Conservation (phyloP, 1,284 basidiomycete genomes). For the Ceratobasidium sp. region DNA sequence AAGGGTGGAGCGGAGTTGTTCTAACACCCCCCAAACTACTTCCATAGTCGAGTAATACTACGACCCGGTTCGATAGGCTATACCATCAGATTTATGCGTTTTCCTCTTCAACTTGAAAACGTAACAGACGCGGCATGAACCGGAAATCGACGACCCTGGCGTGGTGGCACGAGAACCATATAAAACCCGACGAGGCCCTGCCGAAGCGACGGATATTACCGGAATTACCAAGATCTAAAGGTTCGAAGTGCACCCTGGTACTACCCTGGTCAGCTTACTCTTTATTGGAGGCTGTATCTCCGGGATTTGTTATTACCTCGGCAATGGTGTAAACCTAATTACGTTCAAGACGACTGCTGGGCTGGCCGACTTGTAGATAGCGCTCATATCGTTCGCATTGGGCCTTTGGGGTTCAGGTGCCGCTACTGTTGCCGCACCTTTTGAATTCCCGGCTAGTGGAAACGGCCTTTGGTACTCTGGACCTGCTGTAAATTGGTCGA, state of each 20-base stretch:
- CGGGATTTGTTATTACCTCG: constrained; percentile 21
- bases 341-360: background rate
- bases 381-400: background rate
- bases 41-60: background rate
- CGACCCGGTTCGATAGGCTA: background rate
- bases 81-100: background rate
- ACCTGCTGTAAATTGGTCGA: constrained; percentile 59
- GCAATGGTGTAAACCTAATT: constrained; percentile 17
- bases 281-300: background rate
- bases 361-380: background rate
- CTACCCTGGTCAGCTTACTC: background rate
- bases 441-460: constrained; percentile 66
- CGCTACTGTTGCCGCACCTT: constrained; percentile 52
- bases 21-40: too few relatives aligned
- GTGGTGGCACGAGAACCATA: background rate
- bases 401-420: constrained; percentile 11
- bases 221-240: constrained; percentile 2
- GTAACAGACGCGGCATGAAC: background rate
- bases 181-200: background rate
- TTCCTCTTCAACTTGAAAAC: background rate
- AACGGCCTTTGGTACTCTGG: constrained; percentile 72
- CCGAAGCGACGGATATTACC: background rate
- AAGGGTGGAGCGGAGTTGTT: too few relatives aligned
- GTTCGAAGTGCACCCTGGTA: constrained; percentile 12
- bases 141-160: background rate